Evolutionary conservation across 345 rosid genomes (phyloP), one percentile per base, ranked within the genome.

Genomic region (Eucalyptus urophylla): DNA sequence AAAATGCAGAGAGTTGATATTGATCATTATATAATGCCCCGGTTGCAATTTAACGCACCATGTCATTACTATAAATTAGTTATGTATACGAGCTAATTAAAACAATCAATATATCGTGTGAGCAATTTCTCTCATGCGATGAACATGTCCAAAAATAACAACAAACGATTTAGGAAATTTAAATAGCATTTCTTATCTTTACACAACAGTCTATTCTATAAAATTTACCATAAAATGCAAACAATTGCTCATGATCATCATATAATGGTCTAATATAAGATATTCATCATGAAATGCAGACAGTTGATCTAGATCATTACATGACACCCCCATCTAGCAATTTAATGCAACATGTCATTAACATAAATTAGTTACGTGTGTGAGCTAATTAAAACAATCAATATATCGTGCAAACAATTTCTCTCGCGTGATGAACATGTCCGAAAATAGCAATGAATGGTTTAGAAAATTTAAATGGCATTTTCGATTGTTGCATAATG

Each of bases 291-390:
- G 0, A 17, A 53, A 53, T 21, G 58, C 10, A 21, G 10, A 53
- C 2, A 19, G 24, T 16, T 50, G 0, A 50, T 16, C 8, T 0
- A 6, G 4, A 16, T 50, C 21, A 16, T 6, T 50, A 6, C 21
- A 16, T 16, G 1, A 50, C 4, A 50, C 54, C 3, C 53, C 54
- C 21, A 16, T 50, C 54, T 50, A 50, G 54, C 54, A 50, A 1
- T 50, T 50, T 16, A 50, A 50, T 50, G 54, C 54, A 15, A 6
- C 56, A 7, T 0, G 22, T 53, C 9, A 17, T 53, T 7, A 53
- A 1, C 21, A 51, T 0, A 49, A 7, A 53, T 53, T 53, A 17
- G 8, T 17, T 17, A 53, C 8, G 22, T 19, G 22, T 7, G 56
- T 7, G 56, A 53, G 56, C 56, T 53, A 17, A 17, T 17, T 7